A percentile compares a stretch with the other conserved stretches of the same genome.
phyloP scores from a whole-genome alignment of 495 filamentous ascomycete genomes.

The Aspergillus leporis region DNA sequence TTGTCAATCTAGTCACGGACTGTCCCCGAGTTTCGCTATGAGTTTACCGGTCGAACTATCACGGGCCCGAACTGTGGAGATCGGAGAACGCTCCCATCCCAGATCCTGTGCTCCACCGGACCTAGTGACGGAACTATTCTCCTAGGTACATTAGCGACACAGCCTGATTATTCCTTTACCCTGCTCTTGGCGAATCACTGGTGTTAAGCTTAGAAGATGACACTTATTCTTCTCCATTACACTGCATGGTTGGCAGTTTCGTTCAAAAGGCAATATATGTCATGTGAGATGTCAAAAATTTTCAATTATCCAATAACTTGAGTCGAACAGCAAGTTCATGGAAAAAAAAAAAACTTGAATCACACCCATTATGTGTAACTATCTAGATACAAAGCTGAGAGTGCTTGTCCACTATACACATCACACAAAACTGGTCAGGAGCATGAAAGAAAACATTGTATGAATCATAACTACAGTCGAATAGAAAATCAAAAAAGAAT shows the following conservation, averaged over 20 bases:
- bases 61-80: not conserved
- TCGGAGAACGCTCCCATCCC: not conserved
- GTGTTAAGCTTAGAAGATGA: not conserved
- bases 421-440: not conserved
- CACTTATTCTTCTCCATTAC: not conserved
- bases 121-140: not conserved
- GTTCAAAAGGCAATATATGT: not conserved
- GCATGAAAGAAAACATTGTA: not conserved
- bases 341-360: not conserved
- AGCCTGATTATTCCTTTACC: not conserved
- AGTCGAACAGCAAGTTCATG: not conserved
- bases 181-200: not conserved
- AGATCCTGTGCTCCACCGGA: not conserved
- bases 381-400: not conserved
- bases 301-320: not conserved
- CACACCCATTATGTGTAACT: not conserved
- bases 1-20: not conserved
- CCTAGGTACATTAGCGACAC: not conserved
- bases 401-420: not conserved
- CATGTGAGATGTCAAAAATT: not conserved
- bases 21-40: not conserved
- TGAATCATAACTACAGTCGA: not conserved
- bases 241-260: constrained; percentile 1
- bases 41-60: not conserved
- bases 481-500: not conserved